Base-by-base conservation (phyloP, 192 early-diverging fungal species). In the Podila horticola region DNA sequence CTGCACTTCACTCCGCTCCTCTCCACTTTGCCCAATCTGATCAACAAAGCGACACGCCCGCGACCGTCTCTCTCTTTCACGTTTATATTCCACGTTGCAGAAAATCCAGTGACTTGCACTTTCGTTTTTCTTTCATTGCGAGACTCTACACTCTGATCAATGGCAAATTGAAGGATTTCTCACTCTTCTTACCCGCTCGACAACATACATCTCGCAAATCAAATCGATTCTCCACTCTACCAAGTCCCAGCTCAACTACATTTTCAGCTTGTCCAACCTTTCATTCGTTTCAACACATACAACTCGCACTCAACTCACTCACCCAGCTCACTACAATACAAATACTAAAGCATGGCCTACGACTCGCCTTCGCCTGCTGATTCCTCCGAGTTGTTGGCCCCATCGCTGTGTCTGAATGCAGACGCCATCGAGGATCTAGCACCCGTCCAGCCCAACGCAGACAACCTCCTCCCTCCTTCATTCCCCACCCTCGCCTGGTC, bases 401-500 rank as follows among this genome's bases (percentile, higher is more conserved):
- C 77, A 0, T 81, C 77, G 5, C 71, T 81, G 33, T 81, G 77
- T 34, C 77, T 81, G 55, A 81, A 81, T 33, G 71, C 77, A 0
- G 77, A 81, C 30, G 77, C 77, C n/a, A 28, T 81, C 22, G 77
- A 72, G 67, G 77, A 81, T 81, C 67, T 81, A 0, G 77, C 77
- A 0, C 77, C 77, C 9, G 77, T 81, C 0, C 77, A 81, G 41
- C 77, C 77, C 34, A 48, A 62, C n/a, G 36, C 52, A 28, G 62
- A 69, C 2, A 81, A 81, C 62, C 45, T 81, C 19, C 65, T 81
- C 0, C 77, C 77, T 4, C 28, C 51, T 0, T 81, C 77, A 12
- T 81, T 81, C 30, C 77, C 71, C 13, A 73, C 77, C 6, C 67
- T 81, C 4, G 45, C 65, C 24, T 81, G 77, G 77, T 81, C 71